Evolutionary conservation across 2,329 filamentous ascomycete species (phyloP), one percentile per base, ranked within the genome.

Genomic region (Phaeosphaeriaceae sp.): DNA sequence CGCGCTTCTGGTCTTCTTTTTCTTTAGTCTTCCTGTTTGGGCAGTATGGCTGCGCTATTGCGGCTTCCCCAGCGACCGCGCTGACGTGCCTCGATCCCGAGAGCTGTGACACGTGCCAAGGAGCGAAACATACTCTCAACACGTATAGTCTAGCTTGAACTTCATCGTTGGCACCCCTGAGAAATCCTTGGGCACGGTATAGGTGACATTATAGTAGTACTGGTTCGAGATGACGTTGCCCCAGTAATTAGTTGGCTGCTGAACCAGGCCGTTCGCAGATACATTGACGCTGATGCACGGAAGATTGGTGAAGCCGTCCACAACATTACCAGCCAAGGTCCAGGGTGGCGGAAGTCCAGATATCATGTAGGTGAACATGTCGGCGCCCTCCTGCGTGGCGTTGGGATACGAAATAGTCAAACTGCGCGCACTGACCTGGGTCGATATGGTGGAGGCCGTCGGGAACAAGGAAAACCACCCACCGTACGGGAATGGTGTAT

Each of bases 191-290:
- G 80, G 80, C 1, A 83, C 81, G 3, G 69, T 75, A 59, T 82
- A 84, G 1, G 81, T 82, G 24, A 84, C 74, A 42, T 83, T 84
- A 35, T 83, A 83, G 21, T 79, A 79, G 58, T 73, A 72, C 51
- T 83, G 80, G 51, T 81, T 72, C 44, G 79, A 74, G 48, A 83
- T 66, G 9, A 66, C 67, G 11, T 66, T 64, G 0, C 78, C 78
- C 23, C 26, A 54, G 53, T 82, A 82, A 3, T 71, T 65, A 2
- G 78, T 74, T 1, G 75, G 73, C 59, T 77, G 70, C 46, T 72
- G 65, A 46, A 75, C 69, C 24, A 83, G 55, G 0, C 80, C 81
- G 2, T 73, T 66, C 1, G 80, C 79, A 4, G 69, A 61, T 0
- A 82, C 74, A 19, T 72, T 77, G 19, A 81, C 76, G 48, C 68